Evolutionary conservation across 805 yeast genomes (phyloP).

Genomic region (Starmera caribaea): DNA sequence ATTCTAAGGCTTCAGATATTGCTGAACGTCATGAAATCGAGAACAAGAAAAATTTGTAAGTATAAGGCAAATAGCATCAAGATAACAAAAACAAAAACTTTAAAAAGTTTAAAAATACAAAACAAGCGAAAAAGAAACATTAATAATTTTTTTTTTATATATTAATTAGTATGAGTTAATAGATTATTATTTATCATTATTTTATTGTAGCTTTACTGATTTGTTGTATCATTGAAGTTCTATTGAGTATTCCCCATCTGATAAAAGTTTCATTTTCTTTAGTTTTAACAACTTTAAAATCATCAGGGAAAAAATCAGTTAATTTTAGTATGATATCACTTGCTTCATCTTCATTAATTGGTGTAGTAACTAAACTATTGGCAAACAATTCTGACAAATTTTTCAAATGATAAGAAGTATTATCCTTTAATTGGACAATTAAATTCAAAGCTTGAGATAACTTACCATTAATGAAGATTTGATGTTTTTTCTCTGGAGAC

Average conservation of each 20-base stretch:
- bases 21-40: conserved; percentile 32
- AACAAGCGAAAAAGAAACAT: too few species aligned
- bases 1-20: conserved; percentile 86
- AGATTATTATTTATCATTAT: background rate
- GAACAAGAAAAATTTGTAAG: background rate
- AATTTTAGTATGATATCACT: conserved; percentile 10
- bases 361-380: conserved; percentile 10
- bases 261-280: conserved; percentile 6
- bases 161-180: background rate
- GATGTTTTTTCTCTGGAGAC: conserved; percentile 17
- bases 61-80: background rate
- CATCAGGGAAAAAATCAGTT: conserved; percentile 10
- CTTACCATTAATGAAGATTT: conserved; percentile 19
- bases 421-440: conserved; percentile 14
- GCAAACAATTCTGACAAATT: conserved; percentile 10
- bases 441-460: conserved; percentile 21
- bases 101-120: background rate
- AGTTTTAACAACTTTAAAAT: conserved; percentile 10
- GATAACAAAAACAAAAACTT: background rate
- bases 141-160: background rate
- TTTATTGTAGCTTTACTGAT: background rate
- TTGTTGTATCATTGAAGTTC: background rate
- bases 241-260: conserved; percentile 9
- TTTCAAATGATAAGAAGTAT: conserved; percentile 13
- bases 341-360: conserved; percentile 11